Percentiles rank a stretch among this genome's conserved stretches.
Evolutionary conservation across 2,329 filamentous ascomycete genomes (phyloP).

Genomic region (Tricladium varicosporioides): DNA sequence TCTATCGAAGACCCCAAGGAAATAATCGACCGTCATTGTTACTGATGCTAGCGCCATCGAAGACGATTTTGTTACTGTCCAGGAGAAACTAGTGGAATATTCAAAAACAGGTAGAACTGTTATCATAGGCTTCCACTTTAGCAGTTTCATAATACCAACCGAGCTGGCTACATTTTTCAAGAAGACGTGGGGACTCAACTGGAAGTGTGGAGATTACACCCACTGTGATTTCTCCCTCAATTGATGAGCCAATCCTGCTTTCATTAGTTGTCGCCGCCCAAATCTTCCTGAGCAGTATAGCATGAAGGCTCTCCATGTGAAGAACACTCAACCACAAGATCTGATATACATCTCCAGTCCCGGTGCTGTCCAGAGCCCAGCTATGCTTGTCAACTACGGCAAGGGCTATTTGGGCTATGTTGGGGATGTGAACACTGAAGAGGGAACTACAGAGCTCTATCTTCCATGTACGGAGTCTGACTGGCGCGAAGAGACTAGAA

Average conservation of each 20-base stretch:
- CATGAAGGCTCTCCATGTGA: background rate
- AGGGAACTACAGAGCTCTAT: background rate
- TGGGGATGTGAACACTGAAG: background rate
- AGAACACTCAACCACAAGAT: background rate
- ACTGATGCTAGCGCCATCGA: background rate
- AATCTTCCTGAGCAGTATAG: background rate
- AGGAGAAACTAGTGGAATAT: constrained; percentile 2
- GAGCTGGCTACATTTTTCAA: background rate
- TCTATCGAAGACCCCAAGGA: background rate
- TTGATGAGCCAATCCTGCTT: background rate
- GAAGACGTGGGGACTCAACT: background rate
- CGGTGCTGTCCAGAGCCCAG: background rate
- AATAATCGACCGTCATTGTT: background rate
- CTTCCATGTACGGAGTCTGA: constrained; percentile 5
- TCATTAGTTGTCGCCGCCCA: background rate
- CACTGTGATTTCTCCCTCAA: background rate
- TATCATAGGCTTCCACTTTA: background rate
- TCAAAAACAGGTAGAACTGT: constrained; percentile 1
- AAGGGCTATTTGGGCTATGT: constrained; percentile 1
- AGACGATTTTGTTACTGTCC: background rate
- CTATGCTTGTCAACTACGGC: background rate
- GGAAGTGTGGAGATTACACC: background rate
- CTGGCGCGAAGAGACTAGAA: no score
- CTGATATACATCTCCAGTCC: background rate
- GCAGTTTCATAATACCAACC: background rate